phyloP scores from a whole-genome alignment of 2,329 filamentous ascomycete genomes.

The Daldinia eschscholtzii region DNA sequence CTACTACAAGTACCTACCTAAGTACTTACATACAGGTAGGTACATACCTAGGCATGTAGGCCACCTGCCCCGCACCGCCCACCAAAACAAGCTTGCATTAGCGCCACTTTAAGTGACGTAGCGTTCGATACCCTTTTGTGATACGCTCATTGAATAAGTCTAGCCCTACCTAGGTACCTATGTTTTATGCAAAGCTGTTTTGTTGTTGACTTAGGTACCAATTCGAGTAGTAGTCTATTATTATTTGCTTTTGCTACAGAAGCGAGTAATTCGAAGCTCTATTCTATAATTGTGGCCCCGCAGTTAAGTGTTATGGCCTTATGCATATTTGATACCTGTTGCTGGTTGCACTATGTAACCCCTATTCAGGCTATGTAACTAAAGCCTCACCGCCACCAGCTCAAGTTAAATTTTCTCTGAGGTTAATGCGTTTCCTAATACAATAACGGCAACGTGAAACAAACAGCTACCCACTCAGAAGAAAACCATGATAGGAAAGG shows the following conservation, averaged over 20 bases:
- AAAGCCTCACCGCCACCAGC: constrained; percentile 4
- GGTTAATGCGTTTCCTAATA: background rate
- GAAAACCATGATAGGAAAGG: background rate
- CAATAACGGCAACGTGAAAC: constrained; percentile 4
- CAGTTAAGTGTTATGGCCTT: no score
- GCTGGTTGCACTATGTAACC: background rate
- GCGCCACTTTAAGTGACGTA: constrained; percentile 28
- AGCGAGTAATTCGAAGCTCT: constrained; percentile 2
- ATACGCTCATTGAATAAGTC: background rate
- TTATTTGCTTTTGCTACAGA: constrained; percentile 4
- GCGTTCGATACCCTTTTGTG: background rate
- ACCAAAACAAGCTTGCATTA: constrained; percentile 34
- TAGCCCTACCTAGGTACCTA: background rate
- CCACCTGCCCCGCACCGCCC: constrained; percentile 24
- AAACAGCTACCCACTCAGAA: background rate
- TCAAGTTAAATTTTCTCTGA: background rate
- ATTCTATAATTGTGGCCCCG: constrained; percentile 1
- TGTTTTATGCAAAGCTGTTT: background rate
- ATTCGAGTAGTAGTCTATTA: constrained; percentile 1
- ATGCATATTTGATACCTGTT: no score
- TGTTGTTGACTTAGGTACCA: background rate
- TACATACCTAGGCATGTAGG: no score
- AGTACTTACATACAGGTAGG: no score
- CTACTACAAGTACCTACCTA: no score
- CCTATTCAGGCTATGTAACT: background rate